Evolutionary conservation across 331 rosid genomes (phyloP), one percentile per base, ranked within the genome.

Genomic region (Phaseolus coccineus): DNA sequence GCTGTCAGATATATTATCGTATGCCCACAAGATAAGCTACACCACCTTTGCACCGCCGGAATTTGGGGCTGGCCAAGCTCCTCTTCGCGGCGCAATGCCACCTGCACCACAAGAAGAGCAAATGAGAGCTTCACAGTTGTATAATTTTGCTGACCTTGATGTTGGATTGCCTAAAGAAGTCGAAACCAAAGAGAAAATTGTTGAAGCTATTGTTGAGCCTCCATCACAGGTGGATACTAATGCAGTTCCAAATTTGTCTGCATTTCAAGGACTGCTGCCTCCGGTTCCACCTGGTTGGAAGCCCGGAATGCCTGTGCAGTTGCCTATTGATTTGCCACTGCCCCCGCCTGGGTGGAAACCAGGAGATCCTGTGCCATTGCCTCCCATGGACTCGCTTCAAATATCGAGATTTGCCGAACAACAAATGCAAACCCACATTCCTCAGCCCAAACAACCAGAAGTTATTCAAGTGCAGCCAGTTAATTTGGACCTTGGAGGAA

Each of bases 331-430:
- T 77, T 1, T 92, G 27, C 96, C 98, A 56, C 69, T 90, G 86
- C 97, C 97, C 37, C 98, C 97, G 1, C 97, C 97, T 46, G 98
- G 97, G 52, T 94, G 98, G 98, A 92, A 94, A 87, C 91, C 93
- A 0, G 98, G 98, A 83, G 98, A 94, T 79, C 97, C 96, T 10
- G 97, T 94, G 81, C 90, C 94, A 19, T 82, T 94, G 87, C 97
- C 96, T 15, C 87, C 90, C 14, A 53, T 90, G 85, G 89, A 81
- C n/a, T 89, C 94, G 28, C 86, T 87, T 82, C 85, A 92, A 14
- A 85, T 78, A 71, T 91, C 91, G 2, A 87, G 89, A 85, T 83
- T 62, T 42, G 90, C 85, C 24, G 97, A 92, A 76, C 93, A 81
- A 72, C 92, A 80, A 57, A 14, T 85, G 58, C 91, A 85, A n/a